phyloP scores from a whole-genome alignment of 2,329 filamentous ascomycete genomes.

The Botryotinia narcissicola region DNA sequence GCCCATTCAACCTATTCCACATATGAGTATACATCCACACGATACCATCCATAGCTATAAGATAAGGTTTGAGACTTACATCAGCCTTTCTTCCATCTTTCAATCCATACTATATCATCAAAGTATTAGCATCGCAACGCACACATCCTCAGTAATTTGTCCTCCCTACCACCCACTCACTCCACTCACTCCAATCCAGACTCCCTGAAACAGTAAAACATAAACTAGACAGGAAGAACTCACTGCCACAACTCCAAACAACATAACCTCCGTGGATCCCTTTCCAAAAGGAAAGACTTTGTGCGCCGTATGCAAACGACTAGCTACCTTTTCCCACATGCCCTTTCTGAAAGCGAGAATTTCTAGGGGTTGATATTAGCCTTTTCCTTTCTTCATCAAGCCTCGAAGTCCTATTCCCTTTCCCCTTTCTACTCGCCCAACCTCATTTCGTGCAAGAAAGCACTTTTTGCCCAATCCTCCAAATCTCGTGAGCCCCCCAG shows the following conservation, averaged over 20 bases:
- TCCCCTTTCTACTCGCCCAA: not conserved
- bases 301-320: conserved; percentile 45
- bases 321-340: conserved; percentile 52
- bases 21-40: conserved; percentile 3
- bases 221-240: not conserved
- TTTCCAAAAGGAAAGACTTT: conserved; percentile 52
- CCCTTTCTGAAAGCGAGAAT: conserved; percentile 50
- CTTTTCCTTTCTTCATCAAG: not conserved
- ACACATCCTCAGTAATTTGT: not conserved
- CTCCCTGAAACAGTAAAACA: not conserved
- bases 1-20: conserved; percentile 33
- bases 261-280: conserved; percentile 50
- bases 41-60: not conserved
- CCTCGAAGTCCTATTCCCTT: too few relatives aligned
- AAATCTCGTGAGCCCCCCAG: not conserved
- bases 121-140: not conserved
- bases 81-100: conserved; percentile 45
- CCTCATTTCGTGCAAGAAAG: not conserved
- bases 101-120: conserved; percentile 43
- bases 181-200: too few relatives aligned
- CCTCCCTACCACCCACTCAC: not conserved
- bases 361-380: conserved; percentile 37
- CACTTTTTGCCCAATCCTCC: not conserved
- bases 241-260: conserved; percentile 49
- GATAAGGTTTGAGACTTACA: conserved; percentile 22